Percentiles rank a stretch among this genome's conserved stretches.
These are phyloP conservation scores for Corynespora cassiicola DNA, from an alignment of 2,329 filamentous ascomycete species.

Conservation along the genomic window DNA sequence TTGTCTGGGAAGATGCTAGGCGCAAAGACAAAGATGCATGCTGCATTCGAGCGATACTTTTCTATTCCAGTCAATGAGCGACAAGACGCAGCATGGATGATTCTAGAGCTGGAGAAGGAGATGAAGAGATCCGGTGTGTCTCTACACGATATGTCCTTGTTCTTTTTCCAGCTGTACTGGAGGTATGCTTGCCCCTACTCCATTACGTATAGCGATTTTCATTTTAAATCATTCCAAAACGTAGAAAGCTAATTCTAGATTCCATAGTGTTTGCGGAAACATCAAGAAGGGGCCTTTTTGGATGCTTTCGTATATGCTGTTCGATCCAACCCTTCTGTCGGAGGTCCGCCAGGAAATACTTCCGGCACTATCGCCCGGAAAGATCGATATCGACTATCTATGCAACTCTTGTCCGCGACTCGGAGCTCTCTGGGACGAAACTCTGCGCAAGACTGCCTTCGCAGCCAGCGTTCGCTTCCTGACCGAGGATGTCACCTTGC, in stretches of 20 bases:
- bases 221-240: no score
- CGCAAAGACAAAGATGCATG: background rate
- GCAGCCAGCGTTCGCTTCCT: no score
- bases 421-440: background rate
- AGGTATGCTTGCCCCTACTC: no score
- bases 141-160: background rate
- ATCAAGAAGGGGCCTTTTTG: conserved; percentile 2
- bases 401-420: conserved; percentile 1
- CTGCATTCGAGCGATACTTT: background rate
- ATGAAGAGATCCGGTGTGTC: background rate
- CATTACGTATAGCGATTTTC: no score
- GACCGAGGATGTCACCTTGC: background rate
- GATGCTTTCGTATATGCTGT: conserved; percentile 1
- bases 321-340: conserved; percentile 1
- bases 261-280: no score
- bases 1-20: background rate
- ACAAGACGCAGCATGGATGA: conserved; percentile 1
- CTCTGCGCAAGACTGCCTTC: conserved; percentile 1
- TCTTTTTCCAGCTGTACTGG: background rate
- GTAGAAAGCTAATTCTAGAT: no score
- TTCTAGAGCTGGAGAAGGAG: conserved; percentile 1
- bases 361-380: background rate
- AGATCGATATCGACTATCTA: conserved; percentile 1
- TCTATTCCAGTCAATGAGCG: background rate
- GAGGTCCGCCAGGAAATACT: background rate